Evolutionary conservation across 129 eudicot species (phyloP).

Genomic region (Centrapalus pauciflorus): DNA sequence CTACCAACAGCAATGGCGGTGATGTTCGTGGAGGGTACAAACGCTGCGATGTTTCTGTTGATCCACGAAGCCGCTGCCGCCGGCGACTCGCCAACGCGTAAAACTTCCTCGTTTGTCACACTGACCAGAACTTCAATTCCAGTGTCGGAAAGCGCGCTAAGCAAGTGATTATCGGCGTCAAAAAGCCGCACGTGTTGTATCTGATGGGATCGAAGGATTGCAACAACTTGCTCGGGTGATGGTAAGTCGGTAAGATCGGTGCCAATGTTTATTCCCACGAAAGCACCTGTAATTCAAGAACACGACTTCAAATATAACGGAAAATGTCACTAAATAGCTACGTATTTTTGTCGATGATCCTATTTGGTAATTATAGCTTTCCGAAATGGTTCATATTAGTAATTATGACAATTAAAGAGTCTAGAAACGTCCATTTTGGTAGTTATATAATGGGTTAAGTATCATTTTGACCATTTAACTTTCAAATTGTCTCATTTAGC

Average conservation of each 20-base stretch:
- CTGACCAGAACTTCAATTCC: conserved; percentile 68
- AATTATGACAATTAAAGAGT: too few relatives aligned
- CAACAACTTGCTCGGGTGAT: conserved; percentile 54
- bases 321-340: too few relatives aligned
- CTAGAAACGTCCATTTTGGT: too few relatives aligned
- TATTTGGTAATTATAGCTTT: too few relatives aligned
- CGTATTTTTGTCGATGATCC: too few relatives aligned
- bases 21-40: conserved; percentile 72
- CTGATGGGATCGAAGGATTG: conserved; percentile 53
- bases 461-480: too few relatives aligned
- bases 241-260: conserved; percentile 66
- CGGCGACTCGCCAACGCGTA: conserved; percentile 61
- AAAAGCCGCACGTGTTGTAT: conserved; percentile 76
- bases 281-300: conserved; percentile 50
- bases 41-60: conserved; percentile 68
- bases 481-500: too few relatives aligned
- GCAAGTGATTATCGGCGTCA: conserved; percentile 67
- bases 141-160: conserved; percentile 69
- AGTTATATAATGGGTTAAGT: too few relatives aligned
- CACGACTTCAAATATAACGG: too few relatives aligned
- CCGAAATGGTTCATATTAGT: too few relatives aligned
- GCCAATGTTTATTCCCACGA: conserved; percentile 68
- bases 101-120: conserved; percentile 69
- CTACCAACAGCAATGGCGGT: conserved; percentile 80
- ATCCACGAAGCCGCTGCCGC: conserved; percentile 73